Base-by-base conservation (phyloP, 306 rosid species). In the Argentina anserina region DNA sequence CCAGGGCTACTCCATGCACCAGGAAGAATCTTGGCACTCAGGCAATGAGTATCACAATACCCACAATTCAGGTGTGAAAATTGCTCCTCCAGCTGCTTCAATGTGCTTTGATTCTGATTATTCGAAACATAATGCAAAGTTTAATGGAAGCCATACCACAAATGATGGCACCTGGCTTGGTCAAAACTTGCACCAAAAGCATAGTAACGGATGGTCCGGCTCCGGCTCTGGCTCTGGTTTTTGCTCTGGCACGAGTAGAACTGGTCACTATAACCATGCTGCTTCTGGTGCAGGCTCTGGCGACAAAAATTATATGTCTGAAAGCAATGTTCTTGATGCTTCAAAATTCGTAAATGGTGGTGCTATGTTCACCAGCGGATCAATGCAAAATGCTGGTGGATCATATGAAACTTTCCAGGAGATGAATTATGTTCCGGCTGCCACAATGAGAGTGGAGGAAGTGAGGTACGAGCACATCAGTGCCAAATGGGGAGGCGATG, bases 11-110 rank as follows among this genome's bases (percentile, higher is more conserved):
- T 73, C 39, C 25, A 5, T 76, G 75, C 70, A 40, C 70, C 76
- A 75, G 73, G 83, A 80, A 41, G 71, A 61, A 15, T 37, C 78
- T 13, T 81, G 84, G 81, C 41, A 69, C 39, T 50, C 65, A 26
- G 53, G 53, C 40, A 45, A 70, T 21, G 74, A 70, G 36, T 37
- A 23, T 74, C 3, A 14, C 73, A 2, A 23, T 28, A 73, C 65
- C 58, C 84, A 29, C 46, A 15, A 25, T 74, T 25, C 68, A 36
- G 75, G 31, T 70, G 50, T 65, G 72, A 78, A 52, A 72, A 25
- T 72, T 46, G 43, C 31, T 45, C 75, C 78, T 61, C 41, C 66
- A 31, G 25, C 66, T 7, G 25, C 23, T 28, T 7, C 70, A 8
- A 1, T 33, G 20, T 28, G 60, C 60, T 26, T 47, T 23, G 62